These are phyloP conservation scores for Penicillium sp. DNA, from an alignment of 2,329 filamentous ascomycete species.

Conservation along the genomic window DNA sequence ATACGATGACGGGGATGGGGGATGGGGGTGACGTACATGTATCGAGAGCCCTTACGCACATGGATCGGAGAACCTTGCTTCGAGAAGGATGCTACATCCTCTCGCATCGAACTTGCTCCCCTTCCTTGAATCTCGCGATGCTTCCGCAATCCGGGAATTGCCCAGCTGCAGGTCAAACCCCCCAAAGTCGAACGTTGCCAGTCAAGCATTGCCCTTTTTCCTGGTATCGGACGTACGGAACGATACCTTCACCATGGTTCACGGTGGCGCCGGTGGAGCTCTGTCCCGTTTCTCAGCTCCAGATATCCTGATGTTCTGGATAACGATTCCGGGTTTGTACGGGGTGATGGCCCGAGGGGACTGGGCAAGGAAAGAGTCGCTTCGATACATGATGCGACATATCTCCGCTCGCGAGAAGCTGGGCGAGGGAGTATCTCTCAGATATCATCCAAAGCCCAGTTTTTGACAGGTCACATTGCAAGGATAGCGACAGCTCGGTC, in stretches of 20 bases:
- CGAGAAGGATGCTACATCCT: slow-evolving; percentile 10
- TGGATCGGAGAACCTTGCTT: slow-evolving; percentile 23
- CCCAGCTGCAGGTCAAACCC: too few relatives aligned
- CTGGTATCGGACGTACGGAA: not conserved
- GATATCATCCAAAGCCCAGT: not conserved
- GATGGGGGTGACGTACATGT: slow-evolving; percentile 18
- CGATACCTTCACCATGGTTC: not conserved
- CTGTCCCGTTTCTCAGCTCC: too few relatives aligned
- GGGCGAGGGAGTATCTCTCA: not conserved
- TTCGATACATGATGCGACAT: too few relatives aligned
- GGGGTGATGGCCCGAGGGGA: too few relatives aligned
- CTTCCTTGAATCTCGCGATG: too few relatives aligned
- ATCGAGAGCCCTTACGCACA: slow-evolving; percentile 11
- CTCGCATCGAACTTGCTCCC: not conserved
- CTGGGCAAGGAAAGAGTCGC: too few relatives aligned
- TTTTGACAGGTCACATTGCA: slow-evolving; percentile 32
- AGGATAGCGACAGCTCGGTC: slow-evolving; percentile 24
- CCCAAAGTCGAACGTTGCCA: too few relatives aligned
- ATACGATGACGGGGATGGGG: too few relatives aligned
- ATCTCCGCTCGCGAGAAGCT: not conserved
- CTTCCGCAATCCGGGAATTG: too few relatives aligned
- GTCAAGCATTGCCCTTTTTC: too few relatives aligned
- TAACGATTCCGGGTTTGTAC: too few relatives aligned
- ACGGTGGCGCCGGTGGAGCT: not conserved
- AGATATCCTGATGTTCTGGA: too few relatives aligned